Conservation (phyloP, 1,284 basidiomycete species). For the Tilletia indica region DNA sequence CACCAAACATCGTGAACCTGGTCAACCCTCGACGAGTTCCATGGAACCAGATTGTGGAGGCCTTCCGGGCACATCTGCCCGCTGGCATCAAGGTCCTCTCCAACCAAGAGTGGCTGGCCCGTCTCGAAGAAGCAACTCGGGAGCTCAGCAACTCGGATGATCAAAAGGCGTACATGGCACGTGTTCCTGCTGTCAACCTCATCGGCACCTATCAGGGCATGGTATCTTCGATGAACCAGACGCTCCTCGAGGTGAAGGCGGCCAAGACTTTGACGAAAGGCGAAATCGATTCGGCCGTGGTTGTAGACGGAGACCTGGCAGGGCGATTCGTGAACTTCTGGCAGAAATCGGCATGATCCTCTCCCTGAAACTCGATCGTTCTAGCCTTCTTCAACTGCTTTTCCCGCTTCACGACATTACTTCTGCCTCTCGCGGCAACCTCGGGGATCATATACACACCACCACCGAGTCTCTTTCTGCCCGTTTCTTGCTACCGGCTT, state of each 20-base stretch:
- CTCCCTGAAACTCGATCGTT: no score
- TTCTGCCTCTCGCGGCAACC: no score
- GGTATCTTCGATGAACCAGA: neutral
- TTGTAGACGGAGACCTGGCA: neutral
- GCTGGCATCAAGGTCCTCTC: neutral
- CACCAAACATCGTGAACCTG: conserved; percentile 4
- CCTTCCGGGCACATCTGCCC: neutral
- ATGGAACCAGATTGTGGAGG: neutral
- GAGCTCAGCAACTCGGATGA: no score
- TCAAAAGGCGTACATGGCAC: no score
- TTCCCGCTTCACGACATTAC: no score
- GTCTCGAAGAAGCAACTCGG: neutral
- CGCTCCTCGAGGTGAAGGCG: neutral
- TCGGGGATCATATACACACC: no score
- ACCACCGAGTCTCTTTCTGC: no score
- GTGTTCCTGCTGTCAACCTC: neutral
- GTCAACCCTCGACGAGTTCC: neutral
- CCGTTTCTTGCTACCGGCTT: no score
- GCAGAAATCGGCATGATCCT: neutral
- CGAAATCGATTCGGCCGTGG: neutral
- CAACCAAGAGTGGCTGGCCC: neutral
- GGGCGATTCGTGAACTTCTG: neutral
- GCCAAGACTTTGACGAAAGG: neutral
- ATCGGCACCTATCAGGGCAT: neutral
- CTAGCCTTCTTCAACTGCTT: no score